A percentile compares a stretch with the other conserved stretches of the same genome.
phyloP scores from a whole-genome alignment of 352 stramenopile species.

The Saprolegnia diclina region DNA sequence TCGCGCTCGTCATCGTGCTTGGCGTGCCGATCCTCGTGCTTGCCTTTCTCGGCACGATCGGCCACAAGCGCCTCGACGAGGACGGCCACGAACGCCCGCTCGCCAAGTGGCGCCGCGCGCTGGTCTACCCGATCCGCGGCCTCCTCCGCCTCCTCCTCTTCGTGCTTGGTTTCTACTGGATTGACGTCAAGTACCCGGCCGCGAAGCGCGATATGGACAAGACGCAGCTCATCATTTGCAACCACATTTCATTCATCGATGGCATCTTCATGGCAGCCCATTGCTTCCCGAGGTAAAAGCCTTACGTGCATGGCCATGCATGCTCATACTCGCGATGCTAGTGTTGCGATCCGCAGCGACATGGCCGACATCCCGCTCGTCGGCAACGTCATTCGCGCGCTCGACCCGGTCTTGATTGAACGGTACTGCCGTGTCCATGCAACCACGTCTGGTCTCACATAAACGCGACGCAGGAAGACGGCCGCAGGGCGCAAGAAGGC shows the following conservation, averaged over 20 bases:
- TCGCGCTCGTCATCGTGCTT: slow-evolving; percentile 39
- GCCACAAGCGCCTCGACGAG: slow-evolving; percentile 42
- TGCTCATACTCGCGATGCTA: slow-evolving; percentile 14
- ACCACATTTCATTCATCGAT: slow-evolving; percentile 68
- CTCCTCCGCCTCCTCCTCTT: slow-evolving; percentile 49
- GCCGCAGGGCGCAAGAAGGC: slow-evolving; percentile 46
- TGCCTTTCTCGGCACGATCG: slow-evolving; percentile 42
- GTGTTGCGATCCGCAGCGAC: slow-evolving; percentile 71
- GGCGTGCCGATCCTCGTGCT: slow-evolving; percentile 31
- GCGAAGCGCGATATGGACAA: slow-evolving; percentile 28
- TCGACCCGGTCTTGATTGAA: slow-evolving; percentile 62
- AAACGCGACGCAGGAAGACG: slow-evolving; percentile 27
- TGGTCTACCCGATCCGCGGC: slow-evolving; percentile 37
- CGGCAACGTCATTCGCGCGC: slow-evolving; percentile 51
- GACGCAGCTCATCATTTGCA: slow-evolving; percentile 54
- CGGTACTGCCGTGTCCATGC: slow-evolving; percentile 24
- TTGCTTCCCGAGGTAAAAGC: slow-evolving; percentile 19
- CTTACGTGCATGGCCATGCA: not conserved
- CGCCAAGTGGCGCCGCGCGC: slow-evolving; percentile 38
- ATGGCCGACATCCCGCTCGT: slow-evolving; percentile 50
- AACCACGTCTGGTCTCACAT: not conserved
- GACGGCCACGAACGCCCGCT: slow-evolving; percentile 34
- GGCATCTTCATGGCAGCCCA: slow-evolving; percentile 53
- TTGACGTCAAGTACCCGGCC: slow-evolving; percentile 39
- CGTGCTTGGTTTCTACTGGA: slow-evolving; percentile 62